Evolutionary conservation across 2,329 filamentous ascomycete genomes (phyloP).

Genomic region (Leptosphaerulina australis): DNA sequence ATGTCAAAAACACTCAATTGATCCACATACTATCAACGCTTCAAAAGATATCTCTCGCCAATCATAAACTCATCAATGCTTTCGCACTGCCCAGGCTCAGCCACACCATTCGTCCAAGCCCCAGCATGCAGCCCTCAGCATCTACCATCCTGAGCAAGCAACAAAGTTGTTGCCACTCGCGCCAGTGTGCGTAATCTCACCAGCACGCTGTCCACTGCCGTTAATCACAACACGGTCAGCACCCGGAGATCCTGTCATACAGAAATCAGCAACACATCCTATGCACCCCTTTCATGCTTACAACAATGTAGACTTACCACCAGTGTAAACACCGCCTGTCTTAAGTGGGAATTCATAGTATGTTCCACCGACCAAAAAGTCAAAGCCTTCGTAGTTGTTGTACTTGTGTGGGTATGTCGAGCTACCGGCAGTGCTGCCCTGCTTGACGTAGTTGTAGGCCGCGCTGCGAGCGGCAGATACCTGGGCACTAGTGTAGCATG

Average conservation of each 20-base stretch:
- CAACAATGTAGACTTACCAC: constrained; percentile 52
- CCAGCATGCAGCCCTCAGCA: not conserved
- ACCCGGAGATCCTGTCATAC: constrained; percentile 62
- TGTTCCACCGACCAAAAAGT: constrained; percentile 62
- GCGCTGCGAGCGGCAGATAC: constrained; percentile 58
- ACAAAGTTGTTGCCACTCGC: constrained; percentile 72
- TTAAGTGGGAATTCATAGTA: constrained; percentile 70
- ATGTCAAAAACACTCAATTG: not conserved
- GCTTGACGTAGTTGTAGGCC: constrained; percentile 59
- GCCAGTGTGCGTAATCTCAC: constrained; percentile 72
- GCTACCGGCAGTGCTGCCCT: constrained; percentile 47
- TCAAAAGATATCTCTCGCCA: constrained; percentile 5
- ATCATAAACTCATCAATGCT: constrained; percentile 1
- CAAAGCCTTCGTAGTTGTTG: constrained; percentile 68
- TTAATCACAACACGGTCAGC: constrained; percentile 72
- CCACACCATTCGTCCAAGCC: not conserved
- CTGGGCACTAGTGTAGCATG: constrained; percentile 58
- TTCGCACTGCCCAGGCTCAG: not conserved
- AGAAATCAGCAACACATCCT: not conserved
- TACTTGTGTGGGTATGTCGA: constrained; percentile 64
- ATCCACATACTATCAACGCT: not conserved
- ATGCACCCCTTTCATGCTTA: not conserved
- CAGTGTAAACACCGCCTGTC: constrained; percentile 59
- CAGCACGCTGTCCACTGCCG: constrained; percentile 61
- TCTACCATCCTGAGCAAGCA: constrained; percentile 56